Percentiles rank a stretch among this genome's conserved stretches.
These are phyloP conservation scores for Fonsecaea monophora DNA, from an alignment of 2,329 filamentous ascomycete species.

Conservation along the genomic window DNA sequence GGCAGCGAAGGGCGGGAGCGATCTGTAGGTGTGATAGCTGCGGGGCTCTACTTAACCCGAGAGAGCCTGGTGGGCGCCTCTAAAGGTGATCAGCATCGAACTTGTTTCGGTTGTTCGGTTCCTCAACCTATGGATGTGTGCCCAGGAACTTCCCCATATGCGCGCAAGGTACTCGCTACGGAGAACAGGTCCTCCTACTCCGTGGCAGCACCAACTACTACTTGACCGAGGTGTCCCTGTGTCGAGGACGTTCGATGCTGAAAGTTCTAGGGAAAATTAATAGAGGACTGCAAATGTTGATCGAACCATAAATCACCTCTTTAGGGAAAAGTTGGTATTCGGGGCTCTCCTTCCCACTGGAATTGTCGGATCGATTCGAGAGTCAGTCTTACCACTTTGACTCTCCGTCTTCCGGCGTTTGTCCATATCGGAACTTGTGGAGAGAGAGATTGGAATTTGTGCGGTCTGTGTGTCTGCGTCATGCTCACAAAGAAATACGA, in stretches of 20 bases:
- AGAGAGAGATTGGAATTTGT: slow-evolving; percentile 10
- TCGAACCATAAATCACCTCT: not conserved
- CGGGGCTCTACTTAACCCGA: slow-evolving; percentile 22
- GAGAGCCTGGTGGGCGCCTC: slow-evolving; percentile 10
- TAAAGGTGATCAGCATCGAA: slow-evolving; percentile 25
- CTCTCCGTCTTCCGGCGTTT: slow-evolving; percentile 5
- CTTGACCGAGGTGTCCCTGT: not conserved
- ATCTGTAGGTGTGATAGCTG: slow-evolving; percentile 28
- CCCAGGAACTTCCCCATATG: slow-evolving; percentile 10
- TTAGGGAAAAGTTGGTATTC: not conserved
- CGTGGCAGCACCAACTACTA: not conserved
- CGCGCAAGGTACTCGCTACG: not conserved
- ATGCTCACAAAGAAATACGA: slow-evolving; percentile 6
- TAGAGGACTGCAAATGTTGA: not conserved
- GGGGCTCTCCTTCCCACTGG: not conserved
- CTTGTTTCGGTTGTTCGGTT: slow-evolving; percentile 28
- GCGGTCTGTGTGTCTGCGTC: slow-evolving; percentile 5
- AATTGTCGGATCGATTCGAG: slow-evolving; percentile 7
- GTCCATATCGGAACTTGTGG: slow-evolving; percentile 6
- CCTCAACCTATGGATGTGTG: slow-evolving; percentile 9
- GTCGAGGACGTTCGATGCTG: not conserved
- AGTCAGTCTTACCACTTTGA: slow-evolving; percentile 16
- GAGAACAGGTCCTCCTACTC: not conserved
- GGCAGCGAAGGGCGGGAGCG: slow-evolving; percentile 28
- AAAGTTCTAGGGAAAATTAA: not conserved